Evolutionary conservation across 257 asterid species (phyloP).

Genomic region (Solanum chiquidenum): DNA sequence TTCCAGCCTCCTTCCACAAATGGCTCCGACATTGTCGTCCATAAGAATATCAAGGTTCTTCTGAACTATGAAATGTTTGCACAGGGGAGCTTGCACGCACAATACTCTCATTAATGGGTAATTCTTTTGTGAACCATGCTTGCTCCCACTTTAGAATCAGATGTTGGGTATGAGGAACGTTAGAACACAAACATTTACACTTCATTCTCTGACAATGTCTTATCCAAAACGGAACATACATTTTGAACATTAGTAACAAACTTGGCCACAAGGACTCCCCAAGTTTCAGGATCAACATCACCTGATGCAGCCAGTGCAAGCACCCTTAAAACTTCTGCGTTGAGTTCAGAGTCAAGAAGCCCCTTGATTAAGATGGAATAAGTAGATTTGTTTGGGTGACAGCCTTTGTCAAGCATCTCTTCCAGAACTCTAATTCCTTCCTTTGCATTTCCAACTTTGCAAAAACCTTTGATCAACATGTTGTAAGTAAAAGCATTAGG

Average conservation of each 20-base stretch:
- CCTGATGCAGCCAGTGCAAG: slow-evolving; percentile 34
- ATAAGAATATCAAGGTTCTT: background rate
- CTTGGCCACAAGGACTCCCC: slow-evolving; percentile 29
- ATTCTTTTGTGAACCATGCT: background rate
- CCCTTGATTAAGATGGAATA: slow-evolving; percentile 47
- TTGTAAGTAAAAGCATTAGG: slow-evolving; percentile 80
- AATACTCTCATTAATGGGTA: background rate
- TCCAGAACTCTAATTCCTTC: slow-evolving; percentile 59
- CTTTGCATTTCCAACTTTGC: slow-evolving; percentile 52
- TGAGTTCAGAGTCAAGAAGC: slow-evolving; percentile 34
- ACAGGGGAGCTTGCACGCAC: background rate
- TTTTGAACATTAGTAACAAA: slow-evolving; percentile 9
- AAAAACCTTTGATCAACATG: slow-evolving; percentile 65
- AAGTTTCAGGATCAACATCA: slow-evolving; percentile 22
- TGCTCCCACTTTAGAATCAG: background rate
- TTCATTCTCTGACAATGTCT: slow-evolving; percentile 5
- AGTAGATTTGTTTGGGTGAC: slow-evolving; percentile 51
- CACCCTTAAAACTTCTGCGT: slow-evolving; percentile 29
- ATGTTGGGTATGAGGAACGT: background rate
- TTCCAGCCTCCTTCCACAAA: background rate
- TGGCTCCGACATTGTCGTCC: background rate
- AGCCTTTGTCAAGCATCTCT: slow-evolving; percentile 69
- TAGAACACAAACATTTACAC: background rate
- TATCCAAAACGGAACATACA: slow-evolving; percentile 9
- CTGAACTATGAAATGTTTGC: background rate